Percentiles rank a stretch among this genome's conserved stretches.
phyloP scores from a whole-genome alignment of 2,329 filamentous ascomycete species.

The Cladophialophora bantiana region DNA sequence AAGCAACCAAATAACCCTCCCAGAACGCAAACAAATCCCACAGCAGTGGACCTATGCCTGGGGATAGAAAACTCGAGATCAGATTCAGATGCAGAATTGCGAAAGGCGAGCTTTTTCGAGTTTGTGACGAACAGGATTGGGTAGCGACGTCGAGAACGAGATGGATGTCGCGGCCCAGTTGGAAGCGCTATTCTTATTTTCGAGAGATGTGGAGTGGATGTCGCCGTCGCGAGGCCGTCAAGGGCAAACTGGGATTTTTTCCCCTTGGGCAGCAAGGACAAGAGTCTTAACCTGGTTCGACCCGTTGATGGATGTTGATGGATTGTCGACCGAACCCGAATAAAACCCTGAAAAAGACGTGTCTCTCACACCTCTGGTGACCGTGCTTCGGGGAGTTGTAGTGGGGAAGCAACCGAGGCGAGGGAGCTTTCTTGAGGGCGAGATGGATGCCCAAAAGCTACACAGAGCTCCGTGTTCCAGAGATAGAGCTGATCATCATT shows the following conservation, averaged over 20 bases:
- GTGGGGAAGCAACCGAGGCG: constrained; percentile 25
- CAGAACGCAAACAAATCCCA: constrained; percentile 20
- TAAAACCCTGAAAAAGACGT: not conserved
- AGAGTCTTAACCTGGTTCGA: not conserved
- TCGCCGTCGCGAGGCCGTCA: constrained; percentile 7
- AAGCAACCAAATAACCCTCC: constrained; percentile 33
- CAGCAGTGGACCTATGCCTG: constrained; percentile 2
- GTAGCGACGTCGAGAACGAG: constrained; percentile 10
- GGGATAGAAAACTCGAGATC: constrained; percentile 1
- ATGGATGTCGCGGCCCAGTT: constrained; percentile 10
- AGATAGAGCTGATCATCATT: constrained; percentile 7
- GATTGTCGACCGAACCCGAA: constrained; percentile 1
- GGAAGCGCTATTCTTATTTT: constrained; percentile 1
- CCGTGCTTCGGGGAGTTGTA: constrained; percentile 4
- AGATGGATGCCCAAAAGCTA: constrained; percentile 19
- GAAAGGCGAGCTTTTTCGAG: constrained; percentile 14
- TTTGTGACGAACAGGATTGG: constrained; percentile 11
- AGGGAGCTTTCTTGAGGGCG: constrained; percentile 13
- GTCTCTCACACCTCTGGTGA: not conserved
- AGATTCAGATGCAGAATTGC: constrained; percentile 7
- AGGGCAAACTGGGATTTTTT: not conserved
- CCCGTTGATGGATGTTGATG: not conserved
- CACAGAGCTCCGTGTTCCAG: not conserved
- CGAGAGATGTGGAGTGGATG: constrained; percentile 3
- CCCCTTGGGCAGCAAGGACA: constrained; percentile 20